A percentile compares a stretch with the other conserved stretches of the same genome.
These are phyloP conservation scores for Canna indica DNA, from an alignment of 176 grass and related monocot genomes.

Conservation along the genomic window DNA sequence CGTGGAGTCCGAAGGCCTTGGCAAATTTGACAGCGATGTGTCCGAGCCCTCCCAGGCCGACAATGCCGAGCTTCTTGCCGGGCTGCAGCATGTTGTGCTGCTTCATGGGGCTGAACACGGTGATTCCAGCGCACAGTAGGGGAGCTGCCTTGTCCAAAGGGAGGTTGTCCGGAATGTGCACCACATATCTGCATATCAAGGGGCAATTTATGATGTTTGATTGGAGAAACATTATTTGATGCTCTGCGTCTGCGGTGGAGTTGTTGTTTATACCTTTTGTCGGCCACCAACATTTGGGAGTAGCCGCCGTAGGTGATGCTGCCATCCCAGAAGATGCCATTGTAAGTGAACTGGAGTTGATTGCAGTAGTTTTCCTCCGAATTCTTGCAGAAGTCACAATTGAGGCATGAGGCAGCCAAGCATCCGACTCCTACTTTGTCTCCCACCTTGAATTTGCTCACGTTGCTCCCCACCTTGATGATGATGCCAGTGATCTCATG, in stretches of 20 bases:
- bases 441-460: conserved; percentile 32
- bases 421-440: conserved; percentile 86
- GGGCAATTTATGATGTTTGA: no score
- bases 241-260: no score
- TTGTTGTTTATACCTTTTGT: conserved; percentile 31
- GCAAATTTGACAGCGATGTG: conserved; percentile 65
- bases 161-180: conserved; percentile 40
- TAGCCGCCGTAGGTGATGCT: conserved; percentile 86
- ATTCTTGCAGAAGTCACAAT: conserved; percentile 52
- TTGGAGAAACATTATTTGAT: no score
- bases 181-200: conserved; percentile 28
- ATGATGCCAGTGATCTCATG: conserved; percentile 84
- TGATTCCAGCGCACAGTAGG: conserved; percentile 61
- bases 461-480: conserved; percentile 42
- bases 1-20: conserved; percentile 53
- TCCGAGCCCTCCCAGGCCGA: conserved; percentile 62
- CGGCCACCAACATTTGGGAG: conserved; percentile 51
- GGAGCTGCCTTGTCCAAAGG: conserved; percentile 52
- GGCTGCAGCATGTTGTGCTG: conserved; percentile 46
- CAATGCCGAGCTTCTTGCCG: conserved; percentile 42
- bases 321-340: conserved; percentile 75
- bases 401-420: conserved; percentile 49
- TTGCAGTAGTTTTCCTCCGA: conserved; percentile 93
- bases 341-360: conserved; percentile 66
- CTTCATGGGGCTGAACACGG: conserved; percentile 67